Evolutionary conservation across 1,284 basidiomycete species (phyloP), one percentile per base, ranked within the genome.

Genomic region (Pascua guehoae): DNA sequence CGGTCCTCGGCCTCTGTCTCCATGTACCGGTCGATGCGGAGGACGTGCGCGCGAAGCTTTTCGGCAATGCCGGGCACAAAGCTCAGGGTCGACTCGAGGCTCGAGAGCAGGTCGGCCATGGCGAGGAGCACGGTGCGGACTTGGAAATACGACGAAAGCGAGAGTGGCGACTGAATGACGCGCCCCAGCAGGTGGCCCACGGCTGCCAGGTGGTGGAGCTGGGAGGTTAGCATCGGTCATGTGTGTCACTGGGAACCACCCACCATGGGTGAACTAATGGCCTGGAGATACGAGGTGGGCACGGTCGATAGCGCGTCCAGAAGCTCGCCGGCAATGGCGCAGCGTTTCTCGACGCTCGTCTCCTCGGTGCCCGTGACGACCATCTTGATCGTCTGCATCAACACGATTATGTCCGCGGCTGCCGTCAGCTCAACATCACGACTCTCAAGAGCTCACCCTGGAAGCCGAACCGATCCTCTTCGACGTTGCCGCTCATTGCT

Each of bases 141-240:
- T 51, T 73, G 70, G n/a, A 76, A 59, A 52, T 73, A 77, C 5
- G 61, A 61, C 49, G 65, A 69, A 18, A 73, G 70, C 0, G 70
- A 71, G 2, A 76, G 57, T 0, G 73, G 73, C 3, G 65, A 66
- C 48, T 74, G 72, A 42, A 75, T 73, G 48, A 75, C 70, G 14
- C 64, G 60, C 18, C 72, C 73, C 10, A 77, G 66, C n/a, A 77
- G 66, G 51, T 77, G 73, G 15, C 75, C 75, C 11, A 77, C 71
- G 12, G 74, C 74, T 0, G 75, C 75, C 8, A 75, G 60, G 51
- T 77, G 75, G 42, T 75, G 73, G 41, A 76, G 60, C 74, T 74
- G 53, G 7, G 10, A 8, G 3, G 45, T 54, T 38, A 57, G 53
- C 41, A 40, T 4, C 12, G 0, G 39, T 24, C 8, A 7, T n/a